phyloP scores from a whole-genome alignment of 768 basidiomycete species.

The Lactarius akahatsu region DNA sequence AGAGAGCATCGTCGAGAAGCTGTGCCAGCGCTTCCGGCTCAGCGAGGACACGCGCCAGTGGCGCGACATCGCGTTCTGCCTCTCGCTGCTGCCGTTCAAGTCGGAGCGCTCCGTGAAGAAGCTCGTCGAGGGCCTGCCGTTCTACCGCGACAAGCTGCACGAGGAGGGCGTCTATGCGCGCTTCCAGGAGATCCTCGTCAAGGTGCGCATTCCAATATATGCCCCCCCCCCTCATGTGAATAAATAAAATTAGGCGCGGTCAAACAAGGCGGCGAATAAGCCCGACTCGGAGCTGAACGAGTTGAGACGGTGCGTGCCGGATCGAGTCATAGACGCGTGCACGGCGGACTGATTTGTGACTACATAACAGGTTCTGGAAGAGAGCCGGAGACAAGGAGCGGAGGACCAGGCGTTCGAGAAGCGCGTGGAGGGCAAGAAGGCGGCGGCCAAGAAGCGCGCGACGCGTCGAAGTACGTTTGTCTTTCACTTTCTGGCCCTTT shows the following conservation, averaged over 20 bases:
- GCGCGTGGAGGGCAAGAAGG: slow-evolving; percentile 77
- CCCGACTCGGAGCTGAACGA: slow-evolving; percentile 93
- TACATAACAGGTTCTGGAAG: slow-evolving; percentile 78
- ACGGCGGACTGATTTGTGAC: background rate
- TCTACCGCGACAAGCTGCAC: slow-evolving; percentile 95
- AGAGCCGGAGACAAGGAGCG: slow-evolving; percentile 78
- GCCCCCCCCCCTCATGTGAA: too few relatives aligned
- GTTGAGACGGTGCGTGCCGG: slow-evolving; percentile 64
- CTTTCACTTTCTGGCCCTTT: background rate
- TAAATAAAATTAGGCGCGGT: slow-evolving; percentile 55
- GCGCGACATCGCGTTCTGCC: slow-evolving; percentile 95
- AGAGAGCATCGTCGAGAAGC: slow-evolving; percentile 94
- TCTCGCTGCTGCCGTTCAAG: slow-evolving; percentile 94
- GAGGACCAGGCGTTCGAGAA: slow-evolving; percentile 92
- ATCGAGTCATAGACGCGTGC: background rate
- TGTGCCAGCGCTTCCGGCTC: slow-evolving; percentile 92
- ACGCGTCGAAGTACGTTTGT: slow-evolving; percentile 44
- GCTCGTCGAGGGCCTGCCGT: slow-evolving; percentile 86
- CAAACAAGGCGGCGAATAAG: slow-evolving; percentile 89
- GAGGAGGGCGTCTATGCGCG: slow-evolving; percentile 76
- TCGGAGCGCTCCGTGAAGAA: slow-evolving; percentile 96
- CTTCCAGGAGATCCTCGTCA: slow-evolving; percentile 89
- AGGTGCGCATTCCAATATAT: slow-evolving; percentile 46
- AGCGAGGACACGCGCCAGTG: slow-evolving; percentile 91
- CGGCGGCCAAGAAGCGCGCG: slow-evolving; percentile 73